Evolutionary conservation across 208 protist genomes (phyloP).

Genomic region (Crithidia sp.): DNA sequence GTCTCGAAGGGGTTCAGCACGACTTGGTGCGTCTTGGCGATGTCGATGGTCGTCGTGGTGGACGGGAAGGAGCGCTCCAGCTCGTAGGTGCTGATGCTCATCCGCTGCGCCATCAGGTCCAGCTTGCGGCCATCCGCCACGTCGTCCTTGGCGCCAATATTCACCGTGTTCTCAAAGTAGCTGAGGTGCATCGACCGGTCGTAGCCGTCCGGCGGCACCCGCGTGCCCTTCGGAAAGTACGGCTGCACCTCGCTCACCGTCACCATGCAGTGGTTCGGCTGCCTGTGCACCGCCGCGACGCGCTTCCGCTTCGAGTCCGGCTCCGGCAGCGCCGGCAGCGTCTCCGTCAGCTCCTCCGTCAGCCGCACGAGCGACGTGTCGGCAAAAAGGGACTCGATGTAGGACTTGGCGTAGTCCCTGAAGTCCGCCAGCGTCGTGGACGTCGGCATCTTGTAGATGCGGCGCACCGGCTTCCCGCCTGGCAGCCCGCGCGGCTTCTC

Average conservation of each 20-base stretch:
- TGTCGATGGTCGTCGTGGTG: conserved; percentile 79
- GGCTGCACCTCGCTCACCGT: conserved; percentile 81
- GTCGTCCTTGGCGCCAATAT: conserved; percentile 32
- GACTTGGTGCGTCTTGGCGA: conserved; percentile 48
- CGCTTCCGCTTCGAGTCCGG: conserved; percentile 72
- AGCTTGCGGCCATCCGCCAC: conserved; percentile 28
- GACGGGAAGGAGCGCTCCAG: conserved; percentile 84
- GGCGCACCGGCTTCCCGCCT: conserved; percentile 55
- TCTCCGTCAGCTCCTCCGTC: conserved; percentile 74
- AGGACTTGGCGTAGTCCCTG: conserved; percentile 60
- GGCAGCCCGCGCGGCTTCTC: conserved; percentile 65
- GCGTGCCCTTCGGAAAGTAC: conserved; percentile 61
- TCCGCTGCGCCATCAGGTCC: conserved; percentile 72
- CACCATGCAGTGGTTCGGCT: conserved; percentile 81
- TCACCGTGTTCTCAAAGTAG: conserved; percentile 71
- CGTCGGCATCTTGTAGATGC: conserved; percentile 86
- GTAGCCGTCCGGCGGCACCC: conserved; percentile 56
- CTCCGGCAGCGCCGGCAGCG: conserved; percentile 64
- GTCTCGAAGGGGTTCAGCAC: conserved; percentile 79
- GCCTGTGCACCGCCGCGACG: conserved; percentile 49
- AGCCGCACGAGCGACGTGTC: conserved; percentile 65
- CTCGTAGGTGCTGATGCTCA: conserved; percentile 77
- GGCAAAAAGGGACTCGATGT: conserved; percentile 66
- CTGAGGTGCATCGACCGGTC: conserved; percentile 70
- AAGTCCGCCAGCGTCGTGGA: conserved; percentile 58